Percentiles rank a stretch among this genome's conserved stretches.
These are phyloP conservation scores for Trichoderma atroviride DNA, from an alignment of 2,329 filamentous ascomycete species.

Conservation along the genomic window DNA sequence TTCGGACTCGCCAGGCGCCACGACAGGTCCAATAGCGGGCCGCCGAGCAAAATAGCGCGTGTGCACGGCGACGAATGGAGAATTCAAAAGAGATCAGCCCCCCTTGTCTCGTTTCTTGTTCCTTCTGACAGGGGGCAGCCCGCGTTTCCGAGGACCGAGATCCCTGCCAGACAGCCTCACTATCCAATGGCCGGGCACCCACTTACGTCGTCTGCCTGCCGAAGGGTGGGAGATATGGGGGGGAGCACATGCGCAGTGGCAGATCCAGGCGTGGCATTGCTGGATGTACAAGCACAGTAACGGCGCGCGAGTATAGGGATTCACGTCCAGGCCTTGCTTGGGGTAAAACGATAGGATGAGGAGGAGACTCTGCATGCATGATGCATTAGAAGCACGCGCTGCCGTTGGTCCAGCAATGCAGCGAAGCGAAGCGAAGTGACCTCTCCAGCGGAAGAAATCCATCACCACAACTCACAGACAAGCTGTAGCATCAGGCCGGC, in stretches of 20 bases:
- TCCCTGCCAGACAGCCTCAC: background rate
- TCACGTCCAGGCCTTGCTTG: background rate
- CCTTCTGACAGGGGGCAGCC: slow-evolving; percentile 14
- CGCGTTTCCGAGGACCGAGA: slow-evolving; percentile 22
- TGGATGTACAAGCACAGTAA: background rate
- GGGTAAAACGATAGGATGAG: background rate
- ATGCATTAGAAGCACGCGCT: background rate
- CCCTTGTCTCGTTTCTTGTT: background rate
- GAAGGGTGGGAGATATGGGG: slow-evolving; percentile 17
- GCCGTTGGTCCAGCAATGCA: background rate
- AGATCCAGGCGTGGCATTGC: slow-evolving; percentile 22
- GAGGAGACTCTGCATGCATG: background rate
- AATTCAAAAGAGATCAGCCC: slow-evolving; percentile 14
- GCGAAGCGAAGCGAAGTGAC: background rate
- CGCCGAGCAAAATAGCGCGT: slow-evolving; percentile 14
- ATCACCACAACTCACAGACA: too few relatives aligned
- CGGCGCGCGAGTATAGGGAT: background rate
- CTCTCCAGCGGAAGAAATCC: background rate
- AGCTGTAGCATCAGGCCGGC: too few relatives aligned
- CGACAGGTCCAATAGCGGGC: background rate
- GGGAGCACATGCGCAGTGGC: slow-evolving; percentile 22
- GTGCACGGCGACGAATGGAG: slow-evolving; percentile 10
- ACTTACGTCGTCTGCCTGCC: slow-evolving; percentile 11
- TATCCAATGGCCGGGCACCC: slow-evolving; percentile 20
- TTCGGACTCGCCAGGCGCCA: slow-evolving; percentile 25